phyloP scores from a whole-genome alignment of 306 rosid genomes.

The Vigna trinervia region DNA sequence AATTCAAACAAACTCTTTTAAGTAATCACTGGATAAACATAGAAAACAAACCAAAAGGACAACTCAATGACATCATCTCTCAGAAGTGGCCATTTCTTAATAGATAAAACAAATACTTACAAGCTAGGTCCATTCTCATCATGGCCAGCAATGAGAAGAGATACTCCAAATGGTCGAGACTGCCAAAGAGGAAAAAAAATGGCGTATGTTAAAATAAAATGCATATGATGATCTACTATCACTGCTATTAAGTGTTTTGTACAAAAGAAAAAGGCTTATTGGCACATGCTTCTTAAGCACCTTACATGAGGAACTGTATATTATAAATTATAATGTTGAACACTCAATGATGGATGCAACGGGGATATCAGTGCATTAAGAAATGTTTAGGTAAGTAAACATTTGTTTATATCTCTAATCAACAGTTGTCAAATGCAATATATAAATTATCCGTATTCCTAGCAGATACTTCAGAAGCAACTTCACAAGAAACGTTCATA shows the following conservation, averaged over 20 bases:
- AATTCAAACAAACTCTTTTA: slow-evolving; percentile 5
- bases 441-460: background rate
- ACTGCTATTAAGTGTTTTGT: slow-evolving; percentile 20
- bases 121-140: slow-evolving; percentile 91
- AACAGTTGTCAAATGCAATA: slow-evolving; percentile 33
- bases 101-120: slow-evolving; percentile 59
- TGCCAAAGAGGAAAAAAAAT: slow-evolving; percentile 47
- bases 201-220: background rate
- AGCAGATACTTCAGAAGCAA: background rate
- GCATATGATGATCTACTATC: background rate
- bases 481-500: background rate
- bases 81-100: background rate
- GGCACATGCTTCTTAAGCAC: slow-evolving; percentile 4
- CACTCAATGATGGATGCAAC: background rate
- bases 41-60: background rate
- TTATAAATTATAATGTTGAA: background rate
- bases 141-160: slow-evolving; percentile 95
- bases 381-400: background rate
- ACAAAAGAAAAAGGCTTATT: slow-evolving; percentile 7
- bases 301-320: background rate
- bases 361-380: background rate
- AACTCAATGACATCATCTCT: slow-evolving; percentile 1
- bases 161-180: slow-evolving; percentile 97
- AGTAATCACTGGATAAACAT: background rate
- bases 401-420: background rate